These are phyloP conservation scores for Cytidiella melzeri DNA, from an alignment of 768 basidiomycete species.

Conservation along the genomic window DNA sequence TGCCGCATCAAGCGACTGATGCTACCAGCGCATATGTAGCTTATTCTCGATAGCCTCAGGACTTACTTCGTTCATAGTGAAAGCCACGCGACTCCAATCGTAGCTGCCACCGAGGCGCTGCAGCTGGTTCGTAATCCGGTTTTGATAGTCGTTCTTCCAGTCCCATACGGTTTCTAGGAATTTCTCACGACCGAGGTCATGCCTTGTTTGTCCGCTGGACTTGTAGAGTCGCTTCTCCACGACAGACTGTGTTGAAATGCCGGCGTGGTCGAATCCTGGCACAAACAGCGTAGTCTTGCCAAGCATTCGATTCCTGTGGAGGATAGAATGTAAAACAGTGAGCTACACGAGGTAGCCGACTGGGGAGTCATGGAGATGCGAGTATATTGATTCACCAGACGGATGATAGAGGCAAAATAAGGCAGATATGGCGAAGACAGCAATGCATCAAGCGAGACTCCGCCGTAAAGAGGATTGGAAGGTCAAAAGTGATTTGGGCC, in stretches of 20 bases:
- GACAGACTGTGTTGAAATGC: constrained; percentile 96
- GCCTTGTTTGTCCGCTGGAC: constrained; percentile 71
- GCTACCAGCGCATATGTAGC: too few relatives aligned
- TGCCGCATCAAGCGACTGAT: too few relatives aligned
- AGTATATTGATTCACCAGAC: too few relatives aligned
- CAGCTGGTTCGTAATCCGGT: constrained; percentile 86
- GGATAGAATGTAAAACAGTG: background rate
- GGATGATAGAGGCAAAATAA: too few relatives aligned
- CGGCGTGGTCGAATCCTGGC: constrained; percentile 97
- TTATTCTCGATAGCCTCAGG: too few relatives aligned
- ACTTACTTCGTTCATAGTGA: constrained; percentile 88
- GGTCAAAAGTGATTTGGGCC: too few relatives aligned
- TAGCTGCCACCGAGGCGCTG: constrained; percentile 86
- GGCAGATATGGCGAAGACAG: too few relatives aligned
- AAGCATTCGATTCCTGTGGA: constrained; percentile 85
- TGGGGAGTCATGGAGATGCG: background rate
- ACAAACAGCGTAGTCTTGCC: constrained; percentile 86
- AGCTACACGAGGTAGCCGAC: background rate
- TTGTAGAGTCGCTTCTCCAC: constrained; percentile 93
- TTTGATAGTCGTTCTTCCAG: constrained; percentile 99
- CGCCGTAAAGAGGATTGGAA: too few relatives aligned
- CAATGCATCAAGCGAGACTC: too few relatives aligned
- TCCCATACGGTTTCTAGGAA: constrained; percentile 89
- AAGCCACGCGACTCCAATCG: constrained; percentile 92
- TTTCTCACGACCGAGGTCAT: constrained; percentile 91